Base-by-base conservation (phyloP, 371 early-diverging fungal genomes). In the Coemansia sp. region DNA sequence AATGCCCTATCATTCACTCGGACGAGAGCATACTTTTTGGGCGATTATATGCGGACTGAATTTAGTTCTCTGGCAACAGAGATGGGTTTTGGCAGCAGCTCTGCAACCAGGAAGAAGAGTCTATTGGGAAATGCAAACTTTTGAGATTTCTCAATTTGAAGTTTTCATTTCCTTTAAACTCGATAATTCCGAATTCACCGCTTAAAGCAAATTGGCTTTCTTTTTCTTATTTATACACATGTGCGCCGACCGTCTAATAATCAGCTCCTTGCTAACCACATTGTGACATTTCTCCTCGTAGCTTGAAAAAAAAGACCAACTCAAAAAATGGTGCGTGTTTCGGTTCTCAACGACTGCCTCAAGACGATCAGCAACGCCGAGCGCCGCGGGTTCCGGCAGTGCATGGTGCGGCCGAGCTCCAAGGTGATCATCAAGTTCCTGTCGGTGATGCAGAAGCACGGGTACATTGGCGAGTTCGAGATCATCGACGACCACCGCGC, bases 321-420 rank as follows among this genome's bases (percentile, higher is more conserved):
- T 38, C 3, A 30, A 60, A 84, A 80, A 77, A 91, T 92, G 93
- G 92, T 91, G 79, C 87, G 92, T 79, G 86, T 91, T 69, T 90
- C 90, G 79, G 91, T 93, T 71, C 87, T 93, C 85, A 89, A 91
- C 88, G 96, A 98, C 85, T 93, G 93, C 87, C 87, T 98, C 66
- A 99, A 95, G 88, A 90, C 88, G 87, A 99, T 99, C 84, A 92
- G 91, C 91, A 99, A 99, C 82, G 99, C 99, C 73, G 96, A 95
- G 86, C 92, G 91, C 83, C 90, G 88, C 79, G 99, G 98, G 72
- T 98, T 98, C 90, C 90, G 97, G 79, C 97, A 98, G 85, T 98
- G 99, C 58, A 79, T 99, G 67, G 81, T 99, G 81, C 91, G 96
- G 69, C 95, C 96, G 68, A 89, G 91, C 70, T 96, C 96, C 80